These are phyloP conservation scores for Chrysoporthe deuterocubensis DNA, from an alignment of 2,329 filamentous ascomycete genomes.

Conservation along the genomic window DNA sequence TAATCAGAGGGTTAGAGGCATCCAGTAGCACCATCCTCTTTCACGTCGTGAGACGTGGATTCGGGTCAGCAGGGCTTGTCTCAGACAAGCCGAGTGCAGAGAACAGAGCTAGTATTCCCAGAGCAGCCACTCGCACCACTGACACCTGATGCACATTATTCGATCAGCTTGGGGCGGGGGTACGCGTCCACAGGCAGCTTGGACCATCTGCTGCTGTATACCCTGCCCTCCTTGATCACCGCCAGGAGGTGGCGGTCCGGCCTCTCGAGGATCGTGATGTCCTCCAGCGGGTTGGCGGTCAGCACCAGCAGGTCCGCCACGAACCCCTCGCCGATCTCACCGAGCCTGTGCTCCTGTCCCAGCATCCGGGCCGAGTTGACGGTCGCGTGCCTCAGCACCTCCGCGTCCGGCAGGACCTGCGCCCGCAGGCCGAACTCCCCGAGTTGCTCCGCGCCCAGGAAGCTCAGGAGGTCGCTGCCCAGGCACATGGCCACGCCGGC, in stretches of 20 bases:
- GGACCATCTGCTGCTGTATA: constrained; percentile 35
- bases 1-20: too few relatives aligned
- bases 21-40: too few relatives aligned
- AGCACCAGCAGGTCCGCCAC: constrained; percentile 54
- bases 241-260: constrained; percentile 49
- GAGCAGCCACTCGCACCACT: background rate
- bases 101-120: background rate
- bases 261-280: constrained; percentile 51
- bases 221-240: constrained; percentile 56
- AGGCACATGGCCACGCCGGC: constrained; percentile 27
- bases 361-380: constrained; percentile 53
- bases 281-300: constrained; percentile 53
- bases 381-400: constrained; percentile 29
- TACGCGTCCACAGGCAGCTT: constrained; percentile 22
- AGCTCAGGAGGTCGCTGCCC: constrained; percentile 24
- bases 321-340: constrained; percentile 51
- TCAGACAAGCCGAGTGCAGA: too few relatives aligned
- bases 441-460: constrained; percentile 28
- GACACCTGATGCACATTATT: background rate
- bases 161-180: constrained; percentile 9
- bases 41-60: too few relatives aligned
- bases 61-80: too few relatives aligned
- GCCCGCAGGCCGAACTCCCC: constrained; percentile 26
- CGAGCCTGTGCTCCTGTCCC: constrained; percentile 47
- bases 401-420: constrained; percentile 6